Conservation (phyloP, 2,329 filamentous ascomycete species). For the Colletotrichum tofieldiae region DNA sequence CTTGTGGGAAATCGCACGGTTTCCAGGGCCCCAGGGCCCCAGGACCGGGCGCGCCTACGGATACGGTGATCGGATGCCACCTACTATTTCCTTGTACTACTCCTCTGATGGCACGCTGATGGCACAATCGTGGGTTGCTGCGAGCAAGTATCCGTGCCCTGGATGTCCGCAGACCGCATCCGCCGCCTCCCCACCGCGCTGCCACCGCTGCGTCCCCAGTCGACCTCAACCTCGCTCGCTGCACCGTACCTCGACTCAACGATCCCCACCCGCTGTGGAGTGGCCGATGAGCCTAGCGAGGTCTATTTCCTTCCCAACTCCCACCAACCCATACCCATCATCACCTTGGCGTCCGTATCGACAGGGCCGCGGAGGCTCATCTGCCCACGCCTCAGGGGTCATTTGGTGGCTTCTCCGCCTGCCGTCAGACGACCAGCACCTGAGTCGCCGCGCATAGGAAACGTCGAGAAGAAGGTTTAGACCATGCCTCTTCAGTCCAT, state of each 20-base stretch:
- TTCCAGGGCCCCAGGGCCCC: conserved; percentile 5
- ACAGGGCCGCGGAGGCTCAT: conserved; percentile 18
- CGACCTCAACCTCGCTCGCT: conserved; percentile 1
- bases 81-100: too few relatives aligned
- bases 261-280: conserved; percentile 29
- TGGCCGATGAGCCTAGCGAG: conserved; percentile 31
- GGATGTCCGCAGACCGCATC: conserved; percentile 8
- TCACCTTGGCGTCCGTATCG: neutral
- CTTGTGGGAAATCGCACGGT: conserved; percentile 1
- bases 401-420: conserved; percentile 6
- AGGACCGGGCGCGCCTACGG: neutral
- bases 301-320: conserved; percentile 10
- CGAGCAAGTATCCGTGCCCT: conserved; percentile 13
- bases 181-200: conserved; percentile 15
- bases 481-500: conserved; percentile 24
- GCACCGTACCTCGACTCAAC: conserved; percentile 4
- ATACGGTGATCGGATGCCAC: neutral
- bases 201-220: neutral
- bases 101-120: conserved; percentile 2
- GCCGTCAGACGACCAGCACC: conserved; percentile 24
- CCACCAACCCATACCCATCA: conserved; percentile 21
- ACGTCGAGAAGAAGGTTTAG: conserved; percentile 34
- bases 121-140: conserved; percentile 3
- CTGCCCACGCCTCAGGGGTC: neutral
- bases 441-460: conserved; percentile 32